Base-by-base conservation (phyloP, 371 early-diverging fungal species). In the Actinomortierella wolfii region DNA sequence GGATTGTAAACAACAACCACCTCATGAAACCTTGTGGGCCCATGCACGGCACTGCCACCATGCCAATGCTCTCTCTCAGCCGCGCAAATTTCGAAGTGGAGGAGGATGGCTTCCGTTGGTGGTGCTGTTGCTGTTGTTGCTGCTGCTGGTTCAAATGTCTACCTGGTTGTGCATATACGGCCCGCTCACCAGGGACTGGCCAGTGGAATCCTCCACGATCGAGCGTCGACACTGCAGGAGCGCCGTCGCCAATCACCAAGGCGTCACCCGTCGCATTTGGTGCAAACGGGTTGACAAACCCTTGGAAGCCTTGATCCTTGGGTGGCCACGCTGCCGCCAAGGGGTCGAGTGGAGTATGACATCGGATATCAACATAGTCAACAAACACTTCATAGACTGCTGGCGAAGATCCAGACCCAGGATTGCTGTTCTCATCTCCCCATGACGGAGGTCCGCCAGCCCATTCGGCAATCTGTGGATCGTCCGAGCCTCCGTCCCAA, bases 401-500 rank as follows among this genome's bases (percentile, higher is more conserved):
- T 2, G 25, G 65, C n/a, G n/a, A n/a, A n/a, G n/a, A n/a, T n/a
- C n/a, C n/a, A n/a, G n/a, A n/a, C n/a, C n/a, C n/a, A n/a, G n/a
- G n/a, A n/a, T n/a, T n/a, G n/a, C n/a, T n/a, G n/a, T 34, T 53
- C 2, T 13, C 39, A 1, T 53, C 75, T n/a, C 51, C 55, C 88
- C 88, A 89, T 29, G 80, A 73, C 40, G 83, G 83, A 18, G 79
- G 78, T 0, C 85, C 86, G 49, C 89, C 89, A 18, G 89, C 86
- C 90, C 90, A 90, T 4, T 81, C 78, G 8, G 75, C 51, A 1
- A 88, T 88, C 40, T 86, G 88, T 26, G 76, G 61, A 26, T 76
- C 71, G 11, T 78, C 77, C 2, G 76, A 66, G 23, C 87, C 86
- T 45, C 86, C 89, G 57, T 90, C 89, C 90, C 90, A 89, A 56